These are phyloP conservation scores for Pestalotiopsis sp. DNA, from an alignment of 2,329 filamentous ascomycete genomes.

Conservation along the genomic window DNA sequence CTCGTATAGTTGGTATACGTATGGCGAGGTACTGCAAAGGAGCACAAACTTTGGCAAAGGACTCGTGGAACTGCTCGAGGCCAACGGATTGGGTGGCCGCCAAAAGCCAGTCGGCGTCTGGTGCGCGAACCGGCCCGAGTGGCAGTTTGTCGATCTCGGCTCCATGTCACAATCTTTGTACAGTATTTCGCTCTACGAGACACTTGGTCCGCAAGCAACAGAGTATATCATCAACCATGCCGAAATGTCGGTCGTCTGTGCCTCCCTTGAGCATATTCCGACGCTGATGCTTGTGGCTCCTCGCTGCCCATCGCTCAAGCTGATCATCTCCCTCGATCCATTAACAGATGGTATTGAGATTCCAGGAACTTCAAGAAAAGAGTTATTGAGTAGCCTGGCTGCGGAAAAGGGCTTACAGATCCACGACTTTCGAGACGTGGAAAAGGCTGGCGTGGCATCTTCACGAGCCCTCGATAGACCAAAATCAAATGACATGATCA, in stretches of 20 bases:
- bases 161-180: not conserved
- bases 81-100: not conserved
- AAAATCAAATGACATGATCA: not conserved
- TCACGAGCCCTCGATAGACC: not conserved
- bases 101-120: not conserved
- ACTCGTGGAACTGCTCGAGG: not conserved
- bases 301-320: not conserved
- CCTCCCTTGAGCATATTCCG: not conserved
- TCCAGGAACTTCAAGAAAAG: not conserved
- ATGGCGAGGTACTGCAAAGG: not conserved
- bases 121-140: not conserved
- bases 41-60: not conserved
- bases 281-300: not conserved
- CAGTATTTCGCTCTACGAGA: not conserved
- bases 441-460: not conserved
- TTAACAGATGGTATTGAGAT: not conserved
- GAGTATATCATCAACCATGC: not conserved
- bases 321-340: not conserved
- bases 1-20: not conserved
- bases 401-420: not conserved
- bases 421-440: not conserved
- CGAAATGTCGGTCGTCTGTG: not conserved
- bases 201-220: not conserved
- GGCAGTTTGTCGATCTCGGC: conserved; percentile 1
- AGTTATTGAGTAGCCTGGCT: not conserved